Evolutionary conservation across 176 grass and related monocot genomes (phyloP).

Genomic region (Zizania latifolia): DNA sequence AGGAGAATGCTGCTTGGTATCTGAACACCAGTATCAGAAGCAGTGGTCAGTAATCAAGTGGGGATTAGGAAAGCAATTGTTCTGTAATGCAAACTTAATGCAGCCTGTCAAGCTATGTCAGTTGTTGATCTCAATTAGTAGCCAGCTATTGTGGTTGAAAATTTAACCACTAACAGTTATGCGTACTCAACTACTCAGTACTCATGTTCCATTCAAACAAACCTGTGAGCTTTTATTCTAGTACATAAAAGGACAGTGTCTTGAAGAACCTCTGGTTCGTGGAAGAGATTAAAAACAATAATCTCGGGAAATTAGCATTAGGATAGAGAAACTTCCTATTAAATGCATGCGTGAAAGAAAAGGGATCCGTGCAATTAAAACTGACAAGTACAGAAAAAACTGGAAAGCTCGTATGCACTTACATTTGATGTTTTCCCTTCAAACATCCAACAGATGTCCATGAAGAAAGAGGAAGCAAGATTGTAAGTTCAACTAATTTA

Average conservation of each 20-base stretch:
- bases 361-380: conserved; percentile 13
- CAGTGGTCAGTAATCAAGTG: background rate
- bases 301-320: too few relatives aligned
- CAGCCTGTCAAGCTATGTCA: background rate
- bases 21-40: conserved; percentile 28
- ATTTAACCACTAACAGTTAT: conserved; percentile 19
- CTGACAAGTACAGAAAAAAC: background rate
- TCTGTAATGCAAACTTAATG: conserved; percentile 12
- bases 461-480: background rate
- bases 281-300: too few relatives aligned
- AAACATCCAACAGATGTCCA: conserved; percentile 35
- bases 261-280: too few relatives aligned
- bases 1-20: conserved; percentile 63
- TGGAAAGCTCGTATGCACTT: conserved; percentile 8
- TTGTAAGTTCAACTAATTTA: background rate
- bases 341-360: conserved; percentile 22
- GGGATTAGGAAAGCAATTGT: background rate
- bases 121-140: conserved; percentile 18
- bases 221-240: background rate
- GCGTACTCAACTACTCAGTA: too few relatives aligned
- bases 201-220: conserved; percentile 17
- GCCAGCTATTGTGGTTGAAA: conserved; percentile 40
- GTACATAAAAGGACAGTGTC: background rate
- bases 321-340: background rate
- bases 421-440: conserved; percentile 77